A percentile compares a stretch with the other conserved stretches of the same genome.
phyloP scores from a whole-genome alignment of 2,329 filamentous ascomycete genomes.

The Lecanicillium sp. region DNA sequence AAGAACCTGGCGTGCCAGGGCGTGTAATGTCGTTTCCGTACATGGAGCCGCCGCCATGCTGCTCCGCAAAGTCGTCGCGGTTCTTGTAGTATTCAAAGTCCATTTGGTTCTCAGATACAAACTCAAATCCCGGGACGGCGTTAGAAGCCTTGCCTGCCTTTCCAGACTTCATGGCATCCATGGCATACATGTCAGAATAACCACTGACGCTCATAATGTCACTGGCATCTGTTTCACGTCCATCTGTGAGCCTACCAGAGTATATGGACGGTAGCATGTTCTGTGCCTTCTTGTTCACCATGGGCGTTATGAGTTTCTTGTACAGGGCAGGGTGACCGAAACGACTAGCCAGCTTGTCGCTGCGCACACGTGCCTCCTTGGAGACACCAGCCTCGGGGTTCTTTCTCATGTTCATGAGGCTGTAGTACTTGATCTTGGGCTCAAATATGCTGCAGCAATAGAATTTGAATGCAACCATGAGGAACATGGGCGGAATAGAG shows the following conservation, averaged over 20 bases:
- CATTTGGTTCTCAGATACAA: conserved; percentile 77
- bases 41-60: conserved; percentile 71
- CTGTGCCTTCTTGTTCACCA: conserved; percentile 88
- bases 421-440: conserved; percentile 72
- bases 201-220: conserved; percentile 55
- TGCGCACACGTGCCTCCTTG: conserved; percentile 48
- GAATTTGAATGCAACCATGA: conserved; percentile 78
- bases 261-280: conserved; percentile 83
- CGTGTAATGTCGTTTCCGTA: conserved; percentile 56
- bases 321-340: conserved; percentile 92
- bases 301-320: conserved; percentile 82
- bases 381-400: conserved; percentile 36
- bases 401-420: conserved; percentile 49
- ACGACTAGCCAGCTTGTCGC: conserved; percentile 63
- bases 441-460: conserved; percentile 76
- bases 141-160: conserved; percentile 37
- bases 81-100: conserved; percentile 93
- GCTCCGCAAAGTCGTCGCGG: conserved; percentile 76
- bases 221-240: conserved; percentile 49
- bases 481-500: conserved; percentile 66
- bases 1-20: conserved; percentile 53
- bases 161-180: conserved; percentile 66
- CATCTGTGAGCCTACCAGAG: conserved; percentile 66
- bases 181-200: conserved; percentile 73
- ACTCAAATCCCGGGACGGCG: conserved; percentile 65